A percentile compares a stretch with the other conserved stretches of the same genome.
Conservation (phyloP, 768 basidiomycete genomes). For the Hirschioporus abietinus region DNA sequence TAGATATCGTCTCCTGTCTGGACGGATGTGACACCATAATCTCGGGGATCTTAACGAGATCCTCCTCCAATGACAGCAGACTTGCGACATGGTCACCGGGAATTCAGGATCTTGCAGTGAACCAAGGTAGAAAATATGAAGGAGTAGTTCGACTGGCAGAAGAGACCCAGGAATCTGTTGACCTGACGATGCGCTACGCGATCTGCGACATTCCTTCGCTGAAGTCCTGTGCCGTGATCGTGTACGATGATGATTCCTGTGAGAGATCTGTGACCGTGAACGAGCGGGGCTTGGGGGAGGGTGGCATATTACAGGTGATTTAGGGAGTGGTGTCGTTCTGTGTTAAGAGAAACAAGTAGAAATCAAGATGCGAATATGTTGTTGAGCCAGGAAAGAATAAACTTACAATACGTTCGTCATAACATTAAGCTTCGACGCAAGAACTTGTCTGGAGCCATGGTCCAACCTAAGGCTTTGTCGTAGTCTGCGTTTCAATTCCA, state of each 20-base stretch:
- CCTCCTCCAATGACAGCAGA: conserved; percentile 60
- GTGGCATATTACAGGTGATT: neutral
- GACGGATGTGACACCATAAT: conserved; percentile 58
- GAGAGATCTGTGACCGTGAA: neutral
- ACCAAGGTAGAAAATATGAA: conserved; percentile 58
- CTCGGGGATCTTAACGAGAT: conserved; percentile 54
- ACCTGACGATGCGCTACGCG: neutral
- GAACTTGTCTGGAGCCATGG: neutral
- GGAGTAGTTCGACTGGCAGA: conserved; percentile 60
- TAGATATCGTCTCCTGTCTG: conserved; percentile 46
- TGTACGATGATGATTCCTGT: neutral
- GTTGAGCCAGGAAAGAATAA: neutral
- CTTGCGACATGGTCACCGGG: conserved; percentile 61
- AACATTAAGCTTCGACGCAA: neutral
- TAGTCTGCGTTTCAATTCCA: neutral
- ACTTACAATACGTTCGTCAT: neutral
- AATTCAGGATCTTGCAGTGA: conserved; percentile 51
- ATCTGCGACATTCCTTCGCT: neutral
- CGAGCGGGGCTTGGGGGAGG: neutral
- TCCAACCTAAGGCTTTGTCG: neutral
- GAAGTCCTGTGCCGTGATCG: neutral
- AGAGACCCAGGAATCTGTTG: neutral
- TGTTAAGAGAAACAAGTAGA: neutral
- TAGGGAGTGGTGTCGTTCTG: neutral
- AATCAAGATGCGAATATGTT: neutral